Percentiles rank a stretch among this genome's conserved stretches.
phyloP scores from a whole-genome alignment of 495 filamentous ascomycete genomes.

The Eremomyces bilateralis region DNA sequence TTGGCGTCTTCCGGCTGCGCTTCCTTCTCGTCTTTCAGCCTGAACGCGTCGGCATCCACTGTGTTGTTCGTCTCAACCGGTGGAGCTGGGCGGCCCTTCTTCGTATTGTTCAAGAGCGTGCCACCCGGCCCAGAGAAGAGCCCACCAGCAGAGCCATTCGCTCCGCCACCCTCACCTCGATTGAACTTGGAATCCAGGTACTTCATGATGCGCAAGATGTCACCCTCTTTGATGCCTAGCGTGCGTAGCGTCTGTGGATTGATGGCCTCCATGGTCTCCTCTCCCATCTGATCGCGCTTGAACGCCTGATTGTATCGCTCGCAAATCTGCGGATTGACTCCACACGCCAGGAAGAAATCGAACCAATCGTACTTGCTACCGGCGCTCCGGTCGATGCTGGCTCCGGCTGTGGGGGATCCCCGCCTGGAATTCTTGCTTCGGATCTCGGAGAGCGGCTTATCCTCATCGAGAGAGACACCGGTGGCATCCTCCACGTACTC shows the following conservation, averaged over 20 bases:
- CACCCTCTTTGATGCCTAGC: slow-evolving; percentile 79
- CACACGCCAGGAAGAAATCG: slow-evolving; percentile 85
- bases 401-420: slow-evolving; percentile 6
- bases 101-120: slow-evolving; percentile 76
- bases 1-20: slow-evolving; percentile 21
- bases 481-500: slow-evolving; percentile 80
- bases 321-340: slow-evolving; percentile 76
- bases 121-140: slow-evolving; percentile 86
- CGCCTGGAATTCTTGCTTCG: slow-evolving; percentile 23
- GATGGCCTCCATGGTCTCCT: slow-evolving; percentile 72
- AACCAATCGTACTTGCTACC: slow-evolving; percentile 90
- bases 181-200: slow-evolving; percentile 62
- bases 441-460: slow-evolving; percentile 81
- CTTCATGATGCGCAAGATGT: slow-evolving; percentile 88
- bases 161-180: slow-evolving; percentile 21
- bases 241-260: slow-evolving; percentile 60
- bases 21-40: slow-evolving; percentile 30
- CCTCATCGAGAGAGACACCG: slow-evolving; percentile 82
- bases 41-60: slow-evolving; percentile 73
- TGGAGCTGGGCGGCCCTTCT: slow-evolving; percentile 74
- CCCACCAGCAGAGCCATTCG: slow-evolving; percentile 32
- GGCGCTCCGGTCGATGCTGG: slow-evolving; percentile 20
- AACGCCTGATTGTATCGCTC: slow-evolving; percentile 87
- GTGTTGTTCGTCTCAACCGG: slow-evolving; percentile 62
- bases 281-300: slow-evolving; percentile 79